Conservation (phyloP, 257 asterid species). For the Nicotiana sylvestris region DNA sequence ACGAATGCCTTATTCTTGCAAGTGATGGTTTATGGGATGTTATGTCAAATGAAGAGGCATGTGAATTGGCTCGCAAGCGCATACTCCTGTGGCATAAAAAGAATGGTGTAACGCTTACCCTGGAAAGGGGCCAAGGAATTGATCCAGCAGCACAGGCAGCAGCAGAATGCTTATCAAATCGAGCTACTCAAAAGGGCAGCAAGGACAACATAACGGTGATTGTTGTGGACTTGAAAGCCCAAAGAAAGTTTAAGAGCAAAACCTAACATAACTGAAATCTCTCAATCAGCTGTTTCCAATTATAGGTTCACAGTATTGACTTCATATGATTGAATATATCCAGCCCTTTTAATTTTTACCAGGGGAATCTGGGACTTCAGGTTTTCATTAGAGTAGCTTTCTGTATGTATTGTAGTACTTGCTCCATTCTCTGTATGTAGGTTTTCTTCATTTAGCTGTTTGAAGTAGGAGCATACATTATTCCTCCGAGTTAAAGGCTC, state of each 20-base stretch:
- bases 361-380: constrained; percentile 21
- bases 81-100: constrained; percentile 78
- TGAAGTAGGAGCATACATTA: constrained; percentile 27
- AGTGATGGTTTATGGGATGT: constrained; percentile 98
- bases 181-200: constrained; percentile 87
- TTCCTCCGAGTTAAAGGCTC: constrained; percentile 37
- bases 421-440: constrained; percentile 5
- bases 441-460: constrained; percentile 21
- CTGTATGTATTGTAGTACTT: constrained; percentile 11
- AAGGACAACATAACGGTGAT: constrained; percentile 76
- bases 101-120: constrained; percentile 35
- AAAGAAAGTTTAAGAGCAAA: constrained; percentile 58
- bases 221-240: constrained; percentile 82
- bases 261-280: constrained; percentile 24
- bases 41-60: constrained; percentile 79
- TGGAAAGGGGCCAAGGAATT: constrained; percentile 65
- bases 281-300: constrained; percentile 9
- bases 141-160: constrained; percentile 98
- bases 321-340: constrained; percentile 7
- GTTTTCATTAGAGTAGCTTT: constrained; percentile 19
- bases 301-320: constrained; percentile 12
- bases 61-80: constrained; percentile 75
- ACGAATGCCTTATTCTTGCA: constrained; percentile 78
- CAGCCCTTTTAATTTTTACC: constrained; percentile 38
- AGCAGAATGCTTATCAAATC: constrained; percentile 72